phyloP scores from a whole-genome alignment of 2,329 filamentous ascomycete genomes.

The Pseudopyricularia cyperi region DNA sequence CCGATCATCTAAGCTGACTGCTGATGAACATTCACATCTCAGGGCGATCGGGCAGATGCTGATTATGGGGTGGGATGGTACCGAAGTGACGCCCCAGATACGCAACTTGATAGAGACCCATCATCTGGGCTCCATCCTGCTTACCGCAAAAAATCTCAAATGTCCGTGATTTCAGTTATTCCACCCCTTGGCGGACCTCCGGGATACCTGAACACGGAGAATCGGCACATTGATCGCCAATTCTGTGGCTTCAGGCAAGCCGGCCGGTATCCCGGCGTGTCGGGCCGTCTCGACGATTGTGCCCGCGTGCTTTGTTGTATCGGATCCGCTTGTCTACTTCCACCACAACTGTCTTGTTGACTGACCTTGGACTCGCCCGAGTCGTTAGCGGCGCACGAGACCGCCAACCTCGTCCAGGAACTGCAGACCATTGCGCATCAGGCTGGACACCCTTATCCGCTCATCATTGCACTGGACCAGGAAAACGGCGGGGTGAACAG shows the following conservation, averaged over 20 bases:
- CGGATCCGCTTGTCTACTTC: background rate
- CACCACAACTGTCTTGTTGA: background rate
- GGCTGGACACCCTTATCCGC: slow-evolving; percentile 76
- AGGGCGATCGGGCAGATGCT: slow-evolving; percentile 65
- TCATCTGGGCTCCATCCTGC: slow-evolving; percentile 75
- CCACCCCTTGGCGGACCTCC: background rate
- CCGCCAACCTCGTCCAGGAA: slow-evolving; percentile 76
- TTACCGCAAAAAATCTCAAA: slow-evolving; percentile 77
- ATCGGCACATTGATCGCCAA: background rate
- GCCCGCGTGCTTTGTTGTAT: background rate
- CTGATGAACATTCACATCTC: slow-evolving; percentile 8
- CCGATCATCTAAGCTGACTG: slow-evolving; percentile 16
- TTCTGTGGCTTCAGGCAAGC: background rate
- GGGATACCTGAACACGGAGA: background rate
- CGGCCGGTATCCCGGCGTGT: background rate
- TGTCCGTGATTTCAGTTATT: slow-evolving; percentile 34
- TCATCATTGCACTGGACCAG: slow-evolving; percentile 87
- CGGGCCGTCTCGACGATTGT: background rate
- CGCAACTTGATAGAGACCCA: slow-evolving; percentile 68
- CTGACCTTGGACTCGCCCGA: background rate
- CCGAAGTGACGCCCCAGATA: slow-evolving; percentile 71
- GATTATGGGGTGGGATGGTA: slow-evolving; percentile 80
- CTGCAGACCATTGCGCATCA: slow-evolving; percentile 85
- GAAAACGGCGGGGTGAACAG: slow-evolving; percentile 98
- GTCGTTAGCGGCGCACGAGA: slow-evolving; percentile 69